A percentile compares a stretch with the other conserved stretches of the same genome.
phyloP scores from a whole-genome alignment of 129 eudicot genomes.

The Cynara cardunculus region DNA sequence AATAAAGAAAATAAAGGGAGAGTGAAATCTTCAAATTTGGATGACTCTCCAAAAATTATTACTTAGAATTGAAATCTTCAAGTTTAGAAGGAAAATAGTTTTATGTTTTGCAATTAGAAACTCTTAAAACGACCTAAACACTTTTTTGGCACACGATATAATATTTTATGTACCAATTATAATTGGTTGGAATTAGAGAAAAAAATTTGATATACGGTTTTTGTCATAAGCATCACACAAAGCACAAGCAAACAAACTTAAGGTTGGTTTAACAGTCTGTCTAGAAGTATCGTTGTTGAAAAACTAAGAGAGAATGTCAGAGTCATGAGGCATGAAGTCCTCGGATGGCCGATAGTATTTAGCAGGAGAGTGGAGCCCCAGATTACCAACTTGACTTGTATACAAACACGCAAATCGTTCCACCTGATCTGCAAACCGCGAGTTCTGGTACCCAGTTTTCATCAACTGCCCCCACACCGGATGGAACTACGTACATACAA shows the following conservation, averaged over 20 bases:
- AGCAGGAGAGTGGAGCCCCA: slow-evolving; percentile 80
- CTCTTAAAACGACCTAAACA: too few relatives aligned
- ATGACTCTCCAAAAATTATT: too few relatives aligned
- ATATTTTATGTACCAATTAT: too few relatives aligned
- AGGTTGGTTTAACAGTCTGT: not conserved
- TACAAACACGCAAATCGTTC: slow-evolving; percentile 96
- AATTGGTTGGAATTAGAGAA: too few relatives aligned
- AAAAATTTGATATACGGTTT: too few relatives aligned
- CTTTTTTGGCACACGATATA: too few relatives aligned
- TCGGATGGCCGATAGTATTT: slow-evolving; percentile 93
- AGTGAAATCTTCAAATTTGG: too few relatives aligned
- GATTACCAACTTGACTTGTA: slow-evolving; percentile 75
- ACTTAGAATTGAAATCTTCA: too few relatives aligned
- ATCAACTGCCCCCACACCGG: slow-evolving; percentile 97
- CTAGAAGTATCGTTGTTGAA: not conserved
- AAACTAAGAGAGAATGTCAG: slow-evolving; percentile 39
- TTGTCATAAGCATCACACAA: not conserved
- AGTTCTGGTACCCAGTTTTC: slow-evolving; percentile 96
- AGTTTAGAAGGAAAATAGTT: too few relatives aligned
- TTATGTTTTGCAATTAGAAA: too few relatives aligned
- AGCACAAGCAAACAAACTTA: not conserved
- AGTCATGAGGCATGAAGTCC: slow-evolving; percentile 91
- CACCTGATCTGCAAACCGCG: slow-evolving; percentile 98
- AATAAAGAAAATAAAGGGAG: too few relatives aligned
- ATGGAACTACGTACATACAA: slow-evolving; percentile 53